Evolutionary conservation across 345 rosid genomes (phyloP).

Genomic region (Murraya koenigii): DNA sequence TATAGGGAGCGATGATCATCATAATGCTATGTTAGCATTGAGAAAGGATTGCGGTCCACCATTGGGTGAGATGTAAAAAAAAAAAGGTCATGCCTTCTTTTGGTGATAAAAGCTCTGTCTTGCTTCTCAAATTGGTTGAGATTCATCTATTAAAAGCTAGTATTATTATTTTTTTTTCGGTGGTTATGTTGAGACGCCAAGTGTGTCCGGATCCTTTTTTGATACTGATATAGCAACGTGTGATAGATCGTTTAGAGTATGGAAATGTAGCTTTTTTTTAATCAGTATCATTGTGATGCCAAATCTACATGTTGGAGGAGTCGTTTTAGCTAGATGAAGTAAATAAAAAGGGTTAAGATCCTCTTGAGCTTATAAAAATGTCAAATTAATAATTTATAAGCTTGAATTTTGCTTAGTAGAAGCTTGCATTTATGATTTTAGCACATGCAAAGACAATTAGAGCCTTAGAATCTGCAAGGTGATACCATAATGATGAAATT

Average conservation of each 20-base stretch:
- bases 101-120: not conserved
- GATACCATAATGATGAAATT: not conserved
- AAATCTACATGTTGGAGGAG: not conserved
- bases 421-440: not conserved
- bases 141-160: slow-evolving; percentile 7
- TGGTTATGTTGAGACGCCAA: not conserved
- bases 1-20: not conserved
- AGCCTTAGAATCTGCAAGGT: not conserved
- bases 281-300: not conserved
- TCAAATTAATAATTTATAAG: not conserved
- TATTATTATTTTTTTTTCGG: not conserved
- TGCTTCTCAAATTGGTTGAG: slow-evolving; percentile 6
- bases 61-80: not conserved
- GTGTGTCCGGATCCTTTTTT: not conserved
- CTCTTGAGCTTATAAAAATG: not conserved
- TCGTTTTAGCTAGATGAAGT: not conserved
- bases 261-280: not conserved
- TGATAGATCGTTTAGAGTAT: not conserved
- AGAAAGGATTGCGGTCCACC: slow-evolving; percentile 7
- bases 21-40: slow-evolving; percentile 7
- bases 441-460: not conserved
- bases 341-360: not conserved
- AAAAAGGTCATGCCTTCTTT: not conserved
- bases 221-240: not conserved
- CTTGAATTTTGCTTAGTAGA: not conserved